Conservation (phyloP, 805 yeast species). For the Candida schatavii region DNA sequence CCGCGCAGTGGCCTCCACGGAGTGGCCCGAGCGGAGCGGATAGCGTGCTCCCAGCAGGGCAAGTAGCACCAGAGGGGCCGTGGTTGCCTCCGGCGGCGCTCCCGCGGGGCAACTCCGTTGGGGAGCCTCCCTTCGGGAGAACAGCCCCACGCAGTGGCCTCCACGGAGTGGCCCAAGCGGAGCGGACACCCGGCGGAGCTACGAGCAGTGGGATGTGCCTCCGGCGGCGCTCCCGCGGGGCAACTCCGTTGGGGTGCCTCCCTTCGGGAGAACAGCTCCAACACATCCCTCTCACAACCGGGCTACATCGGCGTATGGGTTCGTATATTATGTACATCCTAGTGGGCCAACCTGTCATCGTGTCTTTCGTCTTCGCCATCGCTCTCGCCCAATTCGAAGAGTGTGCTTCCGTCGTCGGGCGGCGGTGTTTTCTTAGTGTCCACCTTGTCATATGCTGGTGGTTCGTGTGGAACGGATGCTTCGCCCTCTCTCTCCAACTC, state of each 20-base stretch:
- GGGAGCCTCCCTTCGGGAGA: too few relatives aligned
- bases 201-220: not conserved
- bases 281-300: not conserved
- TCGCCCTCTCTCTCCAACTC: slow-evolving; percentile 28
- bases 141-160: not conserved
- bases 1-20: too few relatives aligned
- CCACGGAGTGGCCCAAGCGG: not conserved
- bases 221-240: not conserved
- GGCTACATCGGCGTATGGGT: too few relatives aligned
- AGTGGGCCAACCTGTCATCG: slow-evolving; percentile 8
- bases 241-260: not conserved
- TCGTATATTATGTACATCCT: too few relatives aligned
- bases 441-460: slow-evolving; percentile 30
- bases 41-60: too few relatives aligned
- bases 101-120: too few relatives aligned
- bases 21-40: too few relatives aligned
- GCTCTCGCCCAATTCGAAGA: slow-evolving; percentile 41
- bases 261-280: too few relatives aligned
- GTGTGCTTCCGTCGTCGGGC: slow-evolving; percentile 23
- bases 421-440: slow-evolving; percentile 9
- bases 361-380: slow-evolving; percentile 29
- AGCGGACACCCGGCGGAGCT: not conserved
- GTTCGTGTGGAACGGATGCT: slow-evolving; percentile 16
- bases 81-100: too few relatives aligned
- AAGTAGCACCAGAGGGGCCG: too few relatives aligned